Base-by-base conservation (phyloP, 1,139 yeast genomes). In the Diutina rugosa region DNA sequence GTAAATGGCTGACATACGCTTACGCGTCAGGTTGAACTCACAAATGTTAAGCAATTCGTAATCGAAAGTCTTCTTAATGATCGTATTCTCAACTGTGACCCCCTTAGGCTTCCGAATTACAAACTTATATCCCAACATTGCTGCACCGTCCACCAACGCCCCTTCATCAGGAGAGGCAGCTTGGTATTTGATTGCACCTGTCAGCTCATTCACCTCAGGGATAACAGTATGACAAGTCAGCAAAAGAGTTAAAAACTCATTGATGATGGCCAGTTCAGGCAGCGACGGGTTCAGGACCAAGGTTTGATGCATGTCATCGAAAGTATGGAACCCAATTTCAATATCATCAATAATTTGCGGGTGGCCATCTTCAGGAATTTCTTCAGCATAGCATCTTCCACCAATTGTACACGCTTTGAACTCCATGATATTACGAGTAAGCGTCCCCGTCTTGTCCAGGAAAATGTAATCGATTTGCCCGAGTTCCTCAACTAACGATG, bases 141-240 rank as follows among this genome's bases (percentile, higher is more conserved):
- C 95, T 21, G 97, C 99, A 58, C 99, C 99, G 64, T 93, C 91
- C 3, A 95, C 99, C 60, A 95, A 76, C 0, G 99, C 99, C 57
- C 99, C 99, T 74, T 95, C 99, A 72, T 95, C 99, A 0, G 99
- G 99, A 1, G 98, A 91, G 0, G 99, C 97, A 0, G 99, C 99
- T 71, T 95, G 99, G 67, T 95, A 95, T 67, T 89, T 91, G 62
- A 93, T 85, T 1, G 75, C 65, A 0, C 87, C 87, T 56, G 80
- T 79, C 1, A 66, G 64, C 1, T 78, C 84, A 59, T 78, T 79
- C 18, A 80, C 76, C 68, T 95, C 99, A 0, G 99, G 99, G 60
- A 95, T 95, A 54, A 95, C 99, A 0, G 99, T 95, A 66, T 95
- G 99, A 68, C 99, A 95, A 0, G 96, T 86, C 56, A 98, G 89